Conservation (phyloP, 345 rosid genomes). For the Raphanus sativus region DNA sequence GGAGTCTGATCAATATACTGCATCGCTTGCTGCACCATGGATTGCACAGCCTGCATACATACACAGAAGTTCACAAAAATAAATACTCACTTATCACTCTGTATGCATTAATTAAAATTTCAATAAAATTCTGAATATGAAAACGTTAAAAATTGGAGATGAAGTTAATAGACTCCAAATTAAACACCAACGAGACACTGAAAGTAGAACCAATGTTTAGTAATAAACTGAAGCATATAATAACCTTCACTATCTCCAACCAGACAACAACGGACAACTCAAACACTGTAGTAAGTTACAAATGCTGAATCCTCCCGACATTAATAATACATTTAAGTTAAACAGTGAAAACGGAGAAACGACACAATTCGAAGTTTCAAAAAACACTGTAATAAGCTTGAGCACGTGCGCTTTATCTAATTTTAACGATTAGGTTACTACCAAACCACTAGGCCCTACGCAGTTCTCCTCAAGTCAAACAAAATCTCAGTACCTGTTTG, state of each 20-base stretch:
- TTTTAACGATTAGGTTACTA: background rate
- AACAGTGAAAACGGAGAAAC: background rate
- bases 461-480: background rate
- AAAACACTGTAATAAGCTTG: background rate
- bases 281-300: background rate
- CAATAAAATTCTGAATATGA: background rate
- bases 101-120: background rate
- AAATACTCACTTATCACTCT: background rate
- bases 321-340: background rate
- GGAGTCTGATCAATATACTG: constrained; percentile 91
- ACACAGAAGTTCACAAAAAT: background rate
- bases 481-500: constrained; percentile 64
- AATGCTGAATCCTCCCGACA: background rate
- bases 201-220: background rate
- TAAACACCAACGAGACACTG: background rate
- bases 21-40: constrained; percentile 99
- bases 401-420: background rate
- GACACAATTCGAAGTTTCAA: background rate
- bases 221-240: constrained; percentile 5
- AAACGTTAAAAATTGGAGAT: background rate
- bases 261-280: background rate
- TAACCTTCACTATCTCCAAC: constrained; percentile 20
- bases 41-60: constrained; percentile 76
- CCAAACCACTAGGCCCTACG: constrained; percentile 19
- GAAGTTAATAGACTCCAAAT: background rate